Percentiles rank a stretch among this genome's conserved stretches.
Conservation (phyloP, 2,329 filamentous ascomycete genomes). For the Hymenoscyphus infarciens region DNA sequence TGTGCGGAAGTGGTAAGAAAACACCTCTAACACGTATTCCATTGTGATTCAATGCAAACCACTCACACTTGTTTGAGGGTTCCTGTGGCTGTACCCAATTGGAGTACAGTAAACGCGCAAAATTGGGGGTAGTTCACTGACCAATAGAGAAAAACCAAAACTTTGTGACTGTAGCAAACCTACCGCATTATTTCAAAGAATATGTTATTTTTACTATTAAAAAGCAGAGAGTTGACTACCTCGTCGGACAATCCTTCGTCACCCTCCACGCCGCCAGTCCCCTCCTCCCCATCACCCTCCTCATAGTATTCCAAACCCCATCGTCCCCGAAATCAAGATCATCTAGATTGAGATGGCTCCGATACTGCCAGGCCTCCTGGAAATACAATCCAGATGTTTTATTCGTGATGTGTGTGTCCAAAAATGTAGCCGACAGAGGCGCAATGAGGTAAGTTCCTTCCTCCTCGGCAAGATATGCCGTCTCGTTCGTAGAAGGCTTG, state of each 20-base stretch:
- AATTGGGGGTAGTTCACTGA: no score
- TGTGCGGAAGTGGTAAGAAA: no score
- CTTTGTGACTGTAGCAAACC: not conserved
- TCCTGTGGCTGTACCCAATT: no score
- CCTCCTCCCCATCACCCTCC: slow-evolving; percentile 61
- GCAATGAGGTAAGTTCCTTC: slow-evolving; percentile 69
- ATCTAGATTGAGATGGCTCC: slow-evolving; percentile 70
- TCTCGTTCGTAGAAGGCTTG: slow-evolving; percentile 52
- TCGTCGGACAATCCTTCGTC: slow-evolving; percentile 41
- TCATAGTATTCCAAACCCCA: slow-evolving; percentile 68
- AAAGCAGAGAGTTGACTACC: not conserved
- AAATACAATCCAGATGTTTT: slow-evolving; percentile 55
- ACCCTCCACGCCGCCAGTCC: slow-evolving; percentile 62
- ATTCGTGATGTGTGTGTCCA: slow-evolving; percentile 56
- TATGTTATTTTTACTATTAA: not conserved
- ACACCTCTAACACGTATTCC: no score
- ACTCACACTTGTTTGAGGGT: no score
- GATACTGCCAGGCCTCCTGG: slow-evolving; percentile 66
- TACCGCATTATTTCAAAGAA: not conserved
- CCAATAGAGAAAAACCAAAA: not conserved
- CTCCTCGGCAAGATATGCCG: slow-evolving; percentile 55
- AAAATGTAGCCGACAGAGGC: slow-evolving; percentile 66
- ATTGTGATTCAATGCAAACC: no score
- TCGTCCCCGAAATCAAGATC: slow-evolving; percentile 77
- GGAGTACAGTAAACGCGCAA: no score